Evolutionary conservation across 1,139 yeast genomes (phyloP).

Genomic region (Saccharomycopsis crataegensis): DNA sequence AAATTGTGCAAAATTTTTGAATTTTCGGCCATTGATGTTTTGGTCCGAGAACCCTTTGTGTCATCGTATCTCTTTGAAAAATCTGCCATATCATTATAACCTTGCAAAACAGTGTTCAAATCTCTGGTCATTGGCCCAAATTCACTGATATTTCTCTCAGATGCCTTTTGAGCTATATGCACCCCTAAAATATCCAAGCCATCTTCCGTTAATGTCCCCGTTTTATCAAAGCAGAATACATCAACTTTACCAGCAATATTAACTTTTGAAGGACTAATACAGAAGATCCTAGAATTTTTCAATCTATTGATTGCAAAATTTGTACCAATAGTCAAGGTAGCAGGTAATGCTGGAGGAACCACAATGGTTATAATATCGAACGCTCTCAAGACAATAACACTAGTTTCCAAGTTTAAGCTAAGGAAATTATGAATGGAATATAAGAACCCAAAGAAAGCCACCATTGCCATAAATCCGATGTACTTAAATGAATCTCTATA

Average conservation of each 20-base stretch:
- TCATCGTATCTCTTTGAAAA: conserved; percentile 4
- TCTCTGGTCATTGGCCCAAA: conserved; percentile 42
- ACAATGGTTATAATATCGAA: conserved; percentile 92
- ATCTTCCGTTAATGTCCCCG: conserved; percentile 96
- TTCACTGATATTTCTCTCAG: conserved; percentile 42
- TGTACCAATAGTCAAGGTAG: conserved; percentile 92
- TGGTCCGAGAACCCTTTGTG: background rate
- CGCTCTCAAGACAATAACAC: conserved; percentile 75
- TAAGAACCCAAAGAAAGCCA: conserved; percentile 79
- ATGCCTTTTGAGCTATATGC: conserved; percentile 50
- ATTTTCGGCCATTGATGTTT: background rate
- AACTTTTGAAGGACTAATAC: conserved; percentile 89
- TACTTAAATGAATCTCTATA: conserved; percentile 91
- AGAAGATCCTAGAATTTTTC: conserved; percentile 61
- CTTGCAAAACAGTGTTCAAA: conserved; percentile 28
- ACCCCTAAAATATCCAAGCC: conserved; percentile 91
- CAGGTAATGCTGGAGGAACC: conserved; percentile 98
- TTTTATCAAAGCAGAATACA: conserved; percentile 87
- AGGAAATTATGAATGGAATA: conserved; percentile 80
- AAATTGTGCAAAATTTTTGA: conserved; percentile 20
- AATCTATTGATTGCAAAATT: conserved; percentile 81
- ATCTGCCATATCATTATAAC: conserved; percentile 26
- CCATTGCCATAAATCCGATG: conserved; percentile 85
- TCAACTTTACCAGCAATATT: conserved; percentile 93
- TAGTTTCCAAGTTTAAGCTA: conserved; percentile 60